Percentiles rank a stretch among this genome's conserved stretches.
phyloP scores from a whole-genome alignment of 2,329 filamentous ascomycete genomes.

The Bipolaris sorokiniana region DNA sequence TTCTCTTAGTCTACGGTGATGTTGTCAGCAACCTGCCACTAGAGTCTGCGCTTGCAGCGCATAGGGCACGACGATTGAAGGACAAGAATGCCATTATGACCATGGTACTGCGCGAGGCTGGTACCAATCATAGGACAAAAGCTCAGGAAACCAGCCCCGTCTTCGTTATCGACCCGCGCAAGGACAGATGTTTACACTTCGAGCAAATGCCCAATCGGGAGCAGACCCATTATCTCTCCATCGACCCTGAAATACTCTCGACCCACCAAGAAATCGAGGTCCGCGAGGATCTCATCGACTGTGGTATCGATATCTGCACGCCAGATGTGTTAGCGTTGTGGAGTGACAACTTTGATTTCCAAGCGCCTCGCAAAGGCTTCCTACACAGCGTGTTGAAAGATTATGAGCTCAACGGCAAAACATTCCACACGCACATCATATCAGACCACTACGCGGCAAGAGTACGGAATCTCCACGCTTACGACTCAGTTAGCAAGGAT shows the following conservation, averaged over 20 bases:
- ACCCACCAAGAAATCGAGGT: conserved; percentile 78
- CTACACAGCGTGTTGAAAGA: conserved; percentile 93
- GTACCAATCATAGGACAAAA: conserved; percentile 77
- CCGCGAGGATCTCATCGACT: conserved; percentile 87
- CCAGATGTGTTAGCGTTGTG: conserved; percentile 93
- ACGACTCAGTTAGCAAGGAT: conserved; percentile 86
- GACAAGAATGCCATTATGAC: conserved; percentile 99
- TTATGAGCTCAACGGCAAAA: conserved; percentile 95
- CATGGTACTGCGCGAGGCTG: conserved; percentile 82
- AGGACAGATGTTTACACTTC: conserved; percentile 86
- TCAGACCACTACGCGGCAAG: conserved; percentile 84
- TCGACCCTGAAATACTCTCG: conserved; percentile 81
- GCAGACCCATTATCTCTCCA: conserved; percentile 67
- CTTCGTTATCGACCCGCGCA: conserved; percentile 83
- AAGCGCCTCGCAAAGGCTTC: conserved; percentile 85
- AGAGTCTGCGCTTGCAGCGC: conserved; percentile 76
- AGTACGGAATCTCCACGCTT: conserved; percentile 84
- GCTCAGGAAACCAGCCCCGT: conserved; percentile 75
- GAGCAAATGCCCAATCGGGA: conserved; percentile 82
- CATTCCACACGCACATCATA: conserved; percentile 89
- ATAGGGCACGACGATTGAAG: conserved; percentile 78
- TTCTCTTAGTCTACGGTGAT: conserved; percentile 90
- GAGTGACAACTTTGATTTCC: conserved; percentile 98
- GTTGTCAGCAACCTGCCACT: conserved; percentile 88
- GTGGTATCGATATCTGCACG: conserved; percentile 95